Evolutionary conservation across 2,329 filamentous ascomycete genomes (phyloP), one percentile per base, ranked within the genome.

Genomic region (Trichoderma koningii): DNA sequence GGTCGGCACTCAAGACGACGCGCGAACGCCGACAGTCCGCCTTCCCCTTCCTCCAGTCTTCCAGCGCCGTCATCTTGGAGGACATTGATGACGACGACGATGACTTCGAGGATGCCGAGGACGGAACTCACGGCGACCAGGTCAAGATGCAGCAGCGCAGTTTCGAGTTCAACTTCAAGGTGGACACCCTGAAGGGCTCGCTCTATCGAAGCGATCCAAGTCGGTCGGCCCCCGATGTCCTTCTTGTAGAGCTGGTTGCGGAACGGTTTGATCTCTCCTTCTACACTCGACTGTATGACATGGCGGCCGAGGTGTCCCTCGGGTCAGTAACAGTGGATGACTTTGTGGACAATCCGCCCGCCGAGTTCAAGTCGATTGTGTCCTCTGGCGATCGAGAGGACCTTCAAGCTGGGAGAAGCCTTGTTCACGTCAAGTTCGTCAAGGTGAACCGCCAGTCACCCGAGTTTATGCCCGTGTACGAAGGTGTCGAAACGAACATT

Each of bases 351-450:
- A 90, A 94, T 62, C 88, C 93, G 0, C 81, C 91, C 0, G 89
- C 90, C 7, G 94, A 98, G 72, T 99, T 99, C 82, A 97, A 95
- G 77, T 94, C 94, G 28, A 96, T 99, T 57, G 87, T 99, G n/a
- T 96, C 93, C 0, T 97, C 95, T 1, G 86, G 86, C 0, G 87
- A 89, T 55, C 77, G 79, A 7, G 86, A 89, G 50, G 94, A 96
- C 72, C 87, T 89, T 28, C 85, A 89, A 52, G 86, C 90, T 66
- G 88, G 91, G 67, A 86, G 91, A 66, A 92, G 96, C 70, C 84
- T 99, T 14, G 91, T 99, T 70, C 87, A 89, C 59, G 85, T 99
- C 71, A 97, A 94, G 72, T 96, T 97, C 72, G 84, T 92, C 66
- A 92, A 90, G 74, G 92, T 98, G 66, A 97, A 95, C 71, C 89